Evolutionary conservation across 148 eudicot genomes (phyloP).

Genomic region (Vaccinium darrowii): DNA sequence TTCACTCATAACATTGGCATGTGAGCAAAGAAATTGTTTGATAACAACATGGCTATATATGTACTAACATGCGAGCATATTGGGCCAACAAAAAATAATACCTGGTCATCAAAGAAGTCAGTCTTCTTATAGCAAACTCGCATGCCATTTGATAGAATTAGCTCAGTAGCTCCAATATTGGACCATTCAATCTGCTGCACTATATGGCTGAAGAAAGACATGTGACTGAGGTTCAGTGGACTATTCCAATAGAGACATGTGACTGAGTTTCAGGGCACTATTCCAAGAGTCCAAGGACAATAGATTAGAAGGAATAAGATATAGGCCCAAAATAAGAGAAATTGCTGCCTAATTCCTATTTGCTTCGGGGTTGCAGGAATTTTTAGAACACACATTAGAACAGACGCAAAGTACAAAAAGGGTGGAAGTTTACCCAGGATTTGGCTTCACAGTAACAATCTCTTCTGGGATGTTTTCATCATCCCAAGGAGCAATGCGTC

Average conservation of each 20-base stretch:
- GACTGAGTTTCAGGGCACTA: neutral
- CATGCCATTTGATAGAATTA: slow-evolving; percentile 82
- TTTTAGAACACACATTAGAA: neutral
- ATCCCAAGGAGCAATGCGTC: slow-evolving; percentile 61
- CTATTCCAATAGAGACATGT: neutral
- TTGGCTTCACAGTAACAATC: slow-evolving; percentile 54
- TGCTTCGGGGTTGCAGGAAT: neutral
- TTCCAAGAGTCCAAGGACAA: neutral
- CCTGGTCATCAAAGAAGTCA: slow-evolving; percentile 92
- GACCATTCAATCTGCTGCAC: slow-evolving; percentile 58
- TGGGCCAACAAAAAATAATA: slow-evolving; percentile 20
- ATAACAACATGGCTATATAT: neutral
- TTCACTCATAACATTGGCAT: neutral
- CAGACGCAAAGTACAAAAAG: neutral
- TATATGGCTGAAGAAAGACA: slow-evolving; percentile 48
- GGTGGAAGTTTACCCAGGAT: slow-evolving; percentile 57
- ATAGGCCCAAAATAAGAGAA: neutral
- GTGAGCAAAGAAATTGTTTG: neutral
- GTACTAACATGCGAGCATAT: neutral
- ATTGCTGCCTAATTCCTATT: neutral
- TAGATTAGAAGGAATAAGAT: neutral
- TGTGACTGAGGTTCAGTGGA: neutral
- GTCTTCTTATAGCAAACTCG: slow-evolving; percentile 86
- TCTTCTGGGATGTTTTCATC: slow-evolving; percentile 85
- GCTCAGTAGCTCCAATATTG: slow-evolving; percentile 67